Evolutionary conservation across 1,139 yeast genomes (phyloP), one percentile per base, ranked within the genome.

Genomic region (Pichia sp.): DNA sequence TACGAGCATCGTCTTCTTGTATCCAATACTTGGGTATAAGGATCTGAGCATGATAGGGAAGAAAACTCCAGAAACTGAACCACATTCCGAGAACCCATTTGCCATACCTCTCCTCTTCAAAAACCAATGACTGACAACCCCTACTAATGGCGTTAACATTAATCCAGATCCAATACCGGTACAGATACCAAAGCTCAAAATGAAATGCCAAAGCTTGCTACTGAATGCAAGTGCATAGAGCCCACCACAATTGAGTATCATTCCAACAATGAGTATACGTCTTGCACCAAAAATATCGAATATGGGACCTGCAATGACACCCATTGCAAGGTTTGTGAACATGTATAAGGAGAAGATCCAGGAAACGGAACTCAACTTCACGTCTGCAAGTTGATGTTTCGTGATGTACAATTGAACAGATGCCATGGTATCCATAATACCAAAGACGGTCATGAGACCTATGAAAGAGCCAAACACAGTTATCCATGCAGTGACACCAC

Each of bases 271-370:
- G 37, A 76, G 49, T 6, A 75, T 69, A 14, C 50, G 55, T 36
- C 61, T 61, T 12, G 77, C 70, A 1, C 86, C 86, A 45, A 65
- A 67, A 34, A 66, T 59, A 49, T 77, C 86, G 52, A 77, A 78
- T n/a, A 74, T 53, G n/a, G 74, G 74, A 2, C 86, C 86, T 28
- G 74, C 67, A 24, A 77, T 56, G 27, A 77, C 71, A 11, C 77
- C 72, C 4, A 74, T 67, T 32, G 72, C 56, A 49, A 72, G 74
- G 53, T 69, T 64, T 15, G 74, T 60, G 34, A 78, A 77, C 45
- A 74, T 56, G 49, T 69, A 71, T 13, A 77, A 49, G 2, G 85
- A 74, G 52, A 78, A 77, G 20, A 79, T 68, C 87, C 86, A 78
- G 8, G 82, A 73, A 5, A 76, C 68, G 12, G 69, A 63, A 1